phyloP scores from a whole-genome alignment of 257 asterid species.

The Solanum medicagineum region DNA sequence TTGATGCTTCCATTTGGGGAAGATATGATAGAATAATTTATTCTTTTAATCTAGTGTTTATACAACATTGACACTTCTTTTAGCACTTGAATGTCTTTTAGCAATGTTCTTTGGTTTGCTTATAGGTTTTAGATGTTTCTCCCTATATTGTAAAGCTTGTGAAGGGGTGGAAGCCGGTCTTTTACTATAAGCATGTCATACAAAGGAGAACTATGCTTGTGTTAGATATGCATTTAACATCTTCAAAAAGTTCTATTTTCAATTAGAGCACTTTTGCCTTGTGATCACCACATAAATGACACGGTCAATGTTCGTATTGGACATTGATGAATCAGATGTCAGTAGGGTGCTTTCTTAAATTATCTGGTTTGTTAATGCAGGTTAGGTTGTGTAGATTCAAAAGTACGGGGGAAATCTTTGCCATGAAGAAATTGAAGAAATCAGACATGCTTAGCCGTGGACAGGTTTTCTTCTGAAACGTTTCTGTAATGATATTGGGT shows the following conservation, averaged over 20 bases:
- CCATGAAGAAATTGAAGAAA: constrained; percentile 93
- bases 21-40: neutral
- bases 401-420: constrained; percentile 77
- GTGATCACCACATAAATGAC: neutral
- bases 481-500: neutral
- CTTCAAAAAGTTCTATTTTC: neutral
- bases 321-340: neutral
- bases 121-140: neutral
- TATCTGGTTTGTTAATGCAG: constrained; percentile 36
- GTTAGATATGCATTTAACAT: neutral
- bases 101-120: neutral
- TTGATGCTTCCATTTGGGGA: neutral
- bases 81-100: neutral
- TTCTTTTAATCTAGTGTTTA: neutral
- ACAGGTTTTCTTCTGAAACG: constrained; percentile 33
- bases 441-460: constrained; percentile 98
- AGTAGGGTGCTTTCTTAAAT: neutral
- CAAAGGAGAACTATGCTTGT: neutral
- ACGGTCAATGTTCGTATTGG: neutral
- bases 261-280: neutral
- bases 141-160: neutral
- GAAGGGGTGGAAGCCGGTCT: neutral
- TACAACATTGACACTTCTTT: neutral
- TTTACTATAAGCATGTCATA: neutral
- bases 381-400: constrained; percentile 84